Conservation (phyloP, 768 basidiomycete genomes). For the Mycena belliarum region DNA sequence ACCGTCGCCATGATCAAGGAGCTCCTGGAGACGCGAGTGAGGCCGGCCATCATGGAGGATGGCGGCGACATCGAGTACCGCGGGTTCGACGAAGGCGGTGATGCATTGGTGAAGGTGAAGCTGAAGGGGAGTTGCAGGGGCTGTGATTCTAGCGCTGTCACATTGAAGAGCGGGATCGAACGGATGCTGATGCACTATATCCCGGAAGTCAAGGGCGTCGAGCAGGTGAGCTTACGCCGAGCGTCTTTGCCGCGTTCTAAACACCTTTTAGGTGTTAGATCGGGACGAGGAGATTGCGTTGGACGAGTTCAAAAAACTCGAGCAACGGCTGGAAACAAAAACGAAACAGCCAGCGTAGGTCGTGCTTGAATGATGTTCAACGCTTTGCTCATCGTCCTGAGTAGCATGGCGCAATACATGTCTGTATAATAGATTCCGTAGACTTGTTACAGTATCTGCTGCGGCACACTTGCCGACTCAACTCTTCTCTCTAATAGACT, state of each 20-base stretch:
- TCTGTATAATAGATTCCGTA: constrained; percentile 50
- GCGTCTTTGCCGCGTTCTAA: constrained; percentile 1
- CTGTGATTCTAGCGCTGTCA: constrained; percentile 91
- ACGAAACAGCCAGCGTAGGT: constrained; percentile 48
- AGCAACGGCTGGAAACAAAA: constrained; percentile 60
- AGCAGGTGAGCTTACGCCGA: constrained; percentile 59
- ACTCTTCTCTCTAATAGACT: too few relatives aligned
- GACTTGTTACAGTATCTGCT: too few relatives aligned
- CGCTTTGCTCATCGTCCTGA: constrained; percentile 9
- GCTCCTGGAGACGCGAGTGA: constrained; percentile 88
- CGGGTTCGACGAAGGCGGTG: constrained; percentile 81
- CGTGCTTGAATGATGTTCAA: neutral
- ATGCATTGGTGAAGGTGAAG: constrained; percentile 80
- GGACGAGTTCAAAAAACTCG: constrained; percentile 88
- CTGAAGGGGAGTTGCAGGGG: constrained; percentile 98
- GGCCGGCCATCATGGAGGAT: constrained; percentile 98
- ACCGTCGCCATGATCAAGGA: constrained; percentile 99
- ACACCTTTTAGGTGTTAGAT: constrained; percentile 70
- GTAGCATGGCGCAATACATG: constrained; percentile 83
- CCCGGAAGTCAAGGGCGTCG: constrained; percentile 90
- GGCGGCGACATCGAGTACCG: constrained; percentile 97
- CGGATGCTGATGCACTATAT: constrained; percentile 99
- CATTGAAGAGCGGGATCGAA: constrained; percentile 95
- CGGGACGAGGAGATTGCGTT: constrained; percentile 86
- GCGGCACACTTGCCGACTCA: neutral